These are phyloP conservation scores for Dictyostelium purpureum DNA, from an alignment of 78 protist genomes.

Conservation along the genomic window DNA sequence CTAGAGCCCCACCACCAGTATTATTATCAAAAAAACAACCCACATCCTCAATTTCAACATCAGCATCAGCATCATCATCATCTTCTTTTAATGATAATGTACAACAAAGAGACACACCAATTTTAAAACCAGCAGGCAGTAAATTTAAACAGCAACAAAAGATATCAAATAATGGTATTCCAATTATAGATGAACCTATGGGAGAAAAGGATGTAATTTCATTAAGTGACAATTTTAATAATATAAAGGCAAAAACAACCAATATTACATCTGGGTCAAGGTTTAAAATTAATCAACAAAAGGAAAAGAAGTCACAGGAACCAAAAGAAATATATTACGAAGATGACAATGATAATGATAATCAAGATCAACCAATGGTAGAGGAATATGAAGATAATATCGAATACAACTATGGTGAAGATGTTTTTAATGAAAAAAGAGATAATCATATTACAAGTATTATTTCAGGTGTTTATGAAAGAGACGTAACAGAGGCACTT, in stretches of 20 bases:
- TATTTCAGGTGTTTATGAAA: conserved; percentile 24
- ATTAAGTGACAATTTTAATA: not conserved
- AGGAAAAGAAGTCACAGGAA: no score
- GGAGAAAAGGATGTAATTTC: conserved; percentile 54
- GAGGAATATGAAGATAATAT: not conserved
- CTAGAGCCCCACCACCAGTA: conserved; percentile 51
- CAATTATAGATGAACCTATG: conserved; percentile 40
- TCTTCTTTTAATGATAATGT: no score
- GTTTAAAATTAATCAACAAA: not conserved
- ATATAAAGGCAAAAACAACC: not conserved
- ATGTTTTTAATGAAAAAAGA: not conserved
- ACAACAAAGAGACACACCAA: no score
- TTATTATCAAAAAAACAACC: not conserved
- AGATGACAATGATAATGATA: not conserved
- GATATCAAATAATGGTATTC: conserved; percentile 14
- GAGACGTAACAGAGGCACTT: conserved; percentile 37
- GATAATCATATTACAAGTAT: conserved; percentile 51
- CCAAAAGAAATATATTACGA: not conserved
- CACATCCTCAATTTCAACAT: not conserved
- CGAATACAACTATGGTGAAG: not conserved
- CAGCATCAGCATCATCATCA: not conserved
- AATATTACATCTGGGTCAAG: conserved; percentile 5
- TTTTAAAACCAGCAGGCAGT: not conserved
- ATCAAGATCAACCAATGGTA: not conserved
- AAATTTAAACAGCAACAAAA: conserved; percentile 7